Evolutionary conservation across 176 grass and related monocot genomes (phyloP).

Genomic region (Lolium perenne): DNA sequence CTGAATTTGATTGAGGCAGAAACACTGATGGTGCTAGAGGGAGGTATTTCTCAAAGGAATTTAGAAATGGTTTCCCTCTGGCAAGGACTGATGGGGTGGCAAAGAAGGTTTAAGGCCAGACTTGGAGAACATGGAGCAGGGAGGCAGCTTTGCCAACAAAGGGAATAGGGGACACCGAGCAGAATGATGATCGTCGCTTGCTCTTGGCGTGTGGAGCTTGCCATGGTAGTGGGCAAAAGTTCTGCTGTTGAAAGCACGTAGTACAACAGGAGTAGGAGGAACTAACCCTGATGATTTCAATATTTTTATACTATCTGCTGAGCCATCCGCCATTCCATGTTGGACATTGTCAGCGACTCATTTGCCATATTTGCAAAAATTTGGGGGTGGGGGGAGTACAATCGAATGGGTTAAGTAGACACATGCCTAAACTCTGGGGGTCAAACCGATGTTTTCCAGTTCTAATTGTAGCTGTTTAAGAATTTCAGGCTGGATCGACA

Average conservation of each 20-base stretch:
- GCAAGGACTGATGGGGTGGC: background rate
- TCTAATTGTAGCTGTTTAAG: constrained; percentile 6
- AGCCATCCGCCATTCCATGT: constrained; percentile 6
- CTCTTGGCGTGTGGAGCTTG: background rate
- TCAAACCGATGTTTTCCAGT: constrained; percentile 5
- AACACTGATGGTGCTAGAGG: background rate
- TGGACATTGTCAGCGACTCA: background rate
- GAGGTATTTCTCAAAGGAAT: background rate
- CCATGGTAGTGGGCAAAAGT: background rate
- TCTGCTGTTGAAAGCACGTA: background rate
- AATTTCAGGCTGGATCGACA: constrained; percentile 77
- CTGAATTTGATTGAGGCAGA: background rate
- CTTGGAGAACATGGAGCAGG: background rate
- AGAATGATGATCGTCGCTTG: constrained; percentile 4
- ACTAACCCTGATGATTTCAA: constrained; percentile 8
- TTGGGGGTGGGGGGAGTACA: too few species aligned
- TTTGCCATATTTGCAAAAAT: background rate
- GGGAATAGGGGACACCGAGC: background rate
- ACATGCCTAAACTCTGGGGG: background rate
- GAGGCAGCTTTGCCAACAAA: background rate
- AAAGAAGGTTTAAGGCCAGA: background rate
- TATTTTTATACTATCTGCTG: background rate
- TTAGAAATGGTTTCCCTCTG: background rate
- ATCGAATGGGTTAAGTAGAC: background rate
- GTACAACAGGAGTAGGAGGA: constrained; percentile 13